Evolutionary conservation across 495 filamentous ascomycete genomes (phyloP).

Genomic region (Daldinia decipiens): DNA sequence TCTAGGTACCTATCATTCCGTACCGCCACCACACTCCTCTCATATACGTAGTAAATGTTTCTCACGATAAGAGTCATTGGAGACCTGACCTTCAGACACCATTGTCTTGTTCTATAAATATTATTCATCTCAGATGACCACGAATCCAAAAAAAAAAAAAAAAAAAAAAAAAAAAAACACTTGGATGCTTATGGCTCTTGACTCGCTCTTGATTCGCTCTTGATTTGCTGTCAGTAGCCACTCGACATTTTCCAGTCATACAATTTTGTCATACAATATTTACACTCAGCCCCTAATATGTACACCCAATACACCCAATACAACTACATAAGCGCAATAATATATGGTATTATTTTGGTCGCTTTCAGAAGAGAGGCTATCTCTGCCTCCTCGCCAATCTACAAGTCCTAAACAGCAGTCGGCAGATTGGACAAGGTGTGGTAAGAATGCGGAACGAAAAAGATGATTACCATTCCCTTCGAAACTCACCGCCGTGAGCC

Average conservation of each 20-base stretch:
- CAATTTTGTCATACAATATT: slow-evolving; percentile 5
- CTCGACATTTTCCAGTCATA: neutral
- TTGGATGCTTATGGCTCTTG: neutral
- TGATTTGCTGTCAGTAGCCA: neutral
- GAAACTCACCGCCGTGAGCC: slow-evolving; percentile 45
- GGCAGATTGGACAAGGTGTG: slow-evolving; percentile 14
- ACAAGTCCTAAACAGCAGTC: slow-evolving; percentile 5
- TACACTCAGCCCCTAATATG: neutral
- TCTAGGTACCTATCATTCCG: neutral
- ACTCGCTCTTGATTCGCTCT: neutral
- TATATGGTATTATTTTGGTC: slow-evolving; percentile 8
- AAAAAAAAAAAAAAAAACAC: too few species aligned
- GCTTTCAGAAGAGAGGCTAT: neutral
- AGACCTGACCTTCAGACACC: too few species aligned
- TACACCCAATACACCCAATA: too few species aligned
- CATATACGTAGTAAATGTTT: slow-evolving; percentile 6
- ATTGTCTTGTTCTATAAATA: neutral
- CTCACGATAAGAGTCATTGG: slow-evolving; percentile 9
- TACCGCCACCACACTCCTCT: neutral
- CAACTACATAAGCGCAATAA: neutral
- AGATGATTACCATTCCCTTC: slow-evolving; percentile 16
- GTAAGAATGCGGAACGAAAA: slow-evolving; percentile 24
- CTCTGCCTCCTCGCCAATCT: slow-evolving; percentile 18
- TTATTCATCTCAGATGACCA: slow-evolving; percentile 2
- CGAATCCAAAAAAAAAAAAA: too few species aligned